Evolutionary conservation across 1,139 yeast species (phyloP), one percentile per base, ranked within the genome.

Genomic region (Suhomyces panamericanus): DNA sequence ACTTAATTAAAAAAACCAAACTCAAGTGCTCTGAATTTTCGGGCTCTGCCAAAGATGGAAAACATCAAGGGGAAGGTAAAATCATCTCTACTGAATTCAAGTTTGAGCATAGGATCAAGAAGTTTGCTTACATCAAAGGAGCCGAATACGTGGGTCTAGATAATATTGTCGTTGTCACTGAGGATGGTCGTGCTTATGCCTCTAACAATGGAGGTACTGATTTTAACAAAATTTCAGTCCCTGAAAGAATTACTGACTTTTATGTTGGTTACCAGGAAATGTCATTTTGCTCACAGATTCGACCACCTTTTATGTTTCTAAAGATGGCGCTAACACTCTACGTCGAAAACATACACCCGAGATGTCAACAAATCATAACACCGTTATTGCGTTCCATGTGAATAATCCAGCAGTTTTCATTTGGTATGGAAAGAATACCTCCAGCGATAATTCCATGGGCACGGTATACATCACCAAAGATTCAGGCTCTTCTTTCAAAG

Each of bases 141-240:
- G 70, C 69, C 2, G 60, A 59, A 14, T 55, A 70, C 49, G 56
- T 60, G 59, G 48, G 63, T 39, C 89, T 85, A 48, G 96, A 91
- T 59, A 86, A 96, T 10, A 64, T 93, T n/a, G 57, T 93, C 16
- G 65, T 87, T 12, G 73, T 77, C 43, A 85, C 93, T 0, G 62
- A 66, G 22, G 66, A 70, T 30, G 73, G 78, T 32, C 66, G 70
- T 9, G 73, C 83, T 2, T 84, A 67, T 54, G 75, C 88, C 12
- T 87, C 96, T 1, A 86, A 82, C 57, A 83, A 90, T 64, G 95
- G 95, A 38, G 98, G 98, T 17, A 60, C 69, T 3, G 63, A 65
- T 1, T 85, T 91, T 68, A 69, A 70, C 13, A 67, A 69, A 49
- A 71, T 79, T 17, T 76, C 69, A 1, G 59, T 77, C 4, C 66